Base-by-base conservation (phyloP, 306 rosid species). In the Cicer arietinum region DNA sequence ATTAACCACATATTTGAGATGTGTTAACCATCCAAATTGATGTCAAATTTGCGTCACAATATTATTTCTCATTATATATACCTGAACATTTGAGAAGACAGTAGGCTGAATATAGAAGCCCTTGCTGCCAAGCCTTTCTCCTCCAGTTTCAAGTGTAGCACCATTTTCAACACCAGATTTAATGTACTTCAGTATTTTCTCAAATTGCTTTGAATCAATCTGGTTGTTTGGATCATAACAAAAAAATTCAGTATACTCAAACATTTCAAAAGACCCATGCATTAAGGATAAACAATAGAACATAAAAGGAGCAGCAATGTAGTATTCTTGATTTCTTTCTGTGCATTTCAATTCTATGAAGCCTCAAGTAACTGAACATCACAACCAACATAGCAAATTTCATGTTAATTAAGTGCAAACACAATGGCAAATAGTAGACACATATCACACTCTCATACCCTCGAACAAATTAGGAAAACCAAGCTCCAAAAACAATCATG, bases 101-200 rank as follows among this genome's bases (percentile, higher is more conserved):
- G 99, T 92, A 42, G 99, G 97, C 83, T 90, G 81, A 84, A 94
- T 54, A 13, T 85, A 92, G 88, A 45, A 92, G 50, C 99, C 99
- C 80, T 86, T 86, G 44, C 86, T 67, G 72, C 96, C 97, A 17
- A 78, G 20, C 71, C 88, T 88, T 47, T 88, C 93, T 78, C 99
- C 99, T 72, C 99, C 96, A 7, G 95, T 80, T 87, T 92, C 96
- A 42, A 92, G 89, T 20, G 87, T 87, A 8, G 97, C 99, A 62
- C 98, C 99, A 67, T 76, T 80, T 75, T 87, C 87, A 71, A 89
- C 83, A 61, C 99, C 96, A 7, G 83, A 79, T 76, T 78, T 87
- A 57, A 91, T 88, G 74, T 90, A 90, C 73, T 30, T 86, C 81
- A 90, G 80, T 73, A 94, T 85, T 89, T 92, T 94, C 80, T 90